Evolutionary conservation across 2,329 filamentous ascomycete species (phyloP).

Genomic region (Neofusicoccum parvum): DNA sequence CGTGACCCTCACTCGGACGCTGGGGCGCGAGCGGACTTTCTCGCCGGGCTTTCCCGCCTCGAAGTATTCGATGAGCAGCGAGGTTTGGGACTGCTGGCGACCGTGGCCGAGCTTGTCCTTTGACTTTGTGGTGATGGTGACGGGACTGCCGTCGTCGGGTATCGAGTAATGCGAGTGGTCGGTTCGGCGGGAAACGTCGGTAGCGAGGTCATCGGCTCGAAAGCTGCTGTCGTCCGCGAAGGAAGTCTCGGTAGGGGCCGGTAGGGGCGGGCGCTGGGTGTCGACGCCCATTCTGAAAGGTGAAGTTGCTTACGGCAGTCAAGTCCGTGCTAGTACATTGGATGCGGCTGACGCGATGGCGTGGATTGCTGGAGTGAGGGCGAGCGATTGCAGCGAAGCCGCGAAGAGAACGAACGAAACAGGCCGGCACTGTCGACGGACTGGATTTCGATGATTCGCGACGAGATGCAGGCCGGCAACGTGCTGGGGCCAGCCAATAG

Average conservation of each 20-base stretch:
- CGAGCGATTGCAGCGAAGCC: not conserved
- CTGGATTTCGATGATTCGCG: not conserved
- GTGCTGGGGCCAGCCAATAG: not conserved
- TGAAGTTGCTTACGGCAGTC: not conserved
- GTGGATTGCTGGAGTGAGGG: not conserved
- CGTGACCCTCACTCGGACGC: conserved; percentile 78
- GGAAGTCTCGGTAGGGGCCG: conserved; percentile 76
- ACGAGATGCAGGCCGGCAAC: not conserved
- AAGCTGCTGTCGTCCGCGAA: conserved; percentile 58
- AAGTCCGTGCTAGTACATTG: conserved; percentile 4
- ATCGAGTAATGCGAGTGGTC: conserved; percentile 75
- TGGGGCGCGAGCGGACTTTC: conserved; percentile 70
- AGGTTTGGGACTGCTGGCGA: conserved; percentile 74
- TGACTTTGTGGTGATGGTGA: conserved; percentile 80
- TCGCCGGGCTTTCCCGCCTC: conserved; percentile 72
- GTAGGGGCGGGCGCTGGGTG: conserved; percentile 61
- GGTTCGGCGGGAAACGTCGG: conserved; percentile 70
- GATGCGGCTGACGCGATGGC: not conserved
- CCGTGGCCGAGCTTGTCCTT: conserved; percentile 62
- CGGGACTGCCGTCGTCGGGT: conserved; percentile 83
- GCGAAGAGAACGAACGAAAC: not conserved
- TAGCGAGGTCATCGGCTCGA: conserved; percentile 57
- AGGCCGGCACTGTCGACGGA: not conserved
- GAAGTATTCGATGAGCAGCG: conserved; percentile 92
- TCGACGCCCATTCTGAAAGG: conserved; percentile 45